A percentile compares a stretch with the other conserved stretches of the same genome.
These are phyloP conservation scores for Candida ponderosae DNA, from an alignment of 805 yeast species.

Conservation along the genomic window DNA sequence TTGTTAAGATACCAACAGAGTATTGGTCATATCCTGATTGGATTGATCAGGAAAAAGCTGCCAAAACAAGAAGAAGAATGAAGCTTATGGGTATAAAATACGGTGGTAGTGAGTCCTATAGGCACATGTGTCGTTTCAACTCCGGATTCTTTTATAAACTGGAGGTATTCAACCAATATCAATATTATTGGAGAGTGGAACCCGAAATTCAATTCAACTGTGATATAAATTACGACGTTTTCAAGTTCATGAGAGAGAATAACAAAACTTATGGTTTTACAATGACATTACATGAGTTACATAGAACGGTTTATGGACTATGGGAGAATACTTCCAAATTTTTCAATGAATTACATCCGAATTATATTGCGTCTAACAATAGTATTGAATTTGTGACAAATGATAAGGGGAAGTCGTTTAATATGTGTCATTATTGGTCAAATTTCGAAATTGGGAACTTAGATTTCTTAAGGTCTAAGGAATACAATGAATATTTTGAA, in stretches of 20 bases:
- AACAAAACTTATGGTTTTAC: constrained; percentile 63
- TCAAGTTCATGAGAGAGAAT: constrained; percentile 49
- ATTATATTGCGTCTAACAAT: constrained; percentile 36
- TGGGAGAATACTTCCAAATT: constrained; percentile 55
- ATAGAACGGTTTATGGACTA: constrained; percentile 52
- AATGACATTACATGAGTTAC: constrained; percentile 58
- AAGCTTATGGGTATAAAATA: constrained; percentile 39
- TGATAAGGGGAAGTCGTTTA: constrained; percentile 61
- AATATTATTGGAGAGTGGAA: constrained; percentile 75
- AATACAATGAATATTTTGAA: constrained; percentile 56
- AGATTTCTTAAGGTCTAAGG: constrained; percentile 56
- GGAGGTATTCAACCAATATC: constrained; percentile 48
- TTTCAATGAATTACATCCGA: constrained; percentile 36
- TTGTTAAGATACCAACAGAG: constrained; percentile 51
- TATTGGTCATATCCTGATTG: constrained; percentile 69
- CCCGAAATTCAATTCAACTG: constrained; percentile 58
- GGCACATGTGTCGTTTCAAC: constrained; percentile 57
- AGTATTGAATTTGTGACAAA: constrained; percentile 57
- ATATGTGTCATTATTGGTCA: constrained; percentile 79
- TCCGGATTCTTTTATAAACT: constrained; percentile 60
- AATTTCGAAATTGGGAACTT: constrained; percentile 71
- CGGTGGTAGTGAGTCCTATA: constrained; percentile 53
- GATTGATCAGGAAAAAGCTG: constrained; percentile 49
- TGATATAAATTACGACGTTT: constrained; percentile 60
- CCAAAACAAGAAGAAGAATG: constrained; percentile 37